Evolutionary conservation across 441 rosid species (phyloP), one percentile per base, ranked within the genome.

Genomic region (Arabidopsis lyrata): DNA sequence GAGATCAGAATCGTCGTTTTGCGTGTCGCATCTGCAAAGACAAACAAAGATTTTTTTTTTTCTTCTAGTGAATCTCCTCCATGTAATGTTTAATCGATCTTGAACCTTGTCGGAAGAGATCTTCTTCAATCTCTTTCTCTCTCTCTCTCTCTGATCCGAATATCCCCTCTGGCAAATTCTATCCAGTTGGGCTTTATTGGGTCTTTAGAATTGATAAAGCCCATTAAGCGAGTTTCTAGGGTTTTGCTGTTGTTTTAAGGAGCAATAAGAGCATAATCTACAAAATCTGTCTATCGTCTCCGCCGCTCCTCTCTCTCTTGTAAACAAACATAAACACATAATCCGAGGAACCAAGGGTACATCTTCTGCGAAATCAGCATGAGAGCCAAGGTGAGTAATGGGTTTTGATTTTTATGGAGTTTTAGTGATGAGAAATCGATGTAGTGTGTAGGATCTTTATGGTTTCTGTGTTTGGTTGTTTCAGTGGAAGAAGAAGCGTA

Each of bases 361-460:
- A 32, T 11, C 75, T 22, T 68, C 36, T 15, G 57, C 15, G 71
- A 32, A 61, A 12, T 48, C 72, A 73, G 70, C 75, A 88, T 90
- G 93, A 90, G 96, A 69, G 96, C 96, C 47, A 90, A 90, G 93
- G 96, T 85, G 16, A 50, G 70, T 60, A 2, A 10, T 53, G 35
- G 15, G 2, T 10, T n/a, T 12, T 49, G 31, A 6, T 35, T 20
- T 20, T 1, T 27, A 1, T 5, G 16, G 42, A 29, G n/a, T 20
- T 49, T 0, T 8, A 29, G 14, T 9, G 48, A 1, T 15, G 41
- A 22, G 59, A 0, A 18, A 36, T 47, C 2, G 9, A 14, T 69
- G 12, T 36, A 35, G 13, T 44, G 10, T 14, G 13, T 75, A 52
- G 20, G 31, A 9, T 10, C 2, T 47, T 42, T 4, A 20, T 20